phyloP scores from a whole-genome alignment of 805 yeast genomes.

The Saccharomycopsis sp. region DNA sequence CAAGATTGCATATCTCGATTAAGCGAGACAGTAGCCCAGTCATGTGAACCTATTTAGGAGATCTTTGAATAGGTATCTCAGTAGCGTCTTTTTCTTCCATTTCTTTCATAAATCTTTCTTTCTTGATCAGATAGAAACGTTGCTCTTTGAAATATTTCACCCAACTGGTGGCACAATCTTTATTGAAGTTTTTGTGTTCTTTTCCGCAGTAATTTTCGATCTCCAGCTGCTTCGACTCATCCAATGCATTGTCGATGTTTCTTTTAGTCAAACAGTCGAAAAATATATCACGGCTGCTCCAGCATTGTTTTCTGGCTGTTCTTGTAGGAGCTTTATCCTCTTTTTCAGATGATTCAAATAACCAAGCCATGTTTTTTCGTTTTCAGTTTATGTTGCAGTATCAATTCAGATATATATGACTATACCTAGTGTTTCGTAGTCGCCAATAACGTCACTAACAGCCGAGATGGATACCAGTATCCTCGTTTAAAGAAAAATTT shows the following conservation, averaged over 20 bases:
- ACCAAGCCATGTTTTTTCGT: constrained; percentile 13
- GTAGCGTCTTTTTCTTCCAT: constrained; percentile 63
- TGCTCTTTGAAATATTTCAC: constrained; percentile 85
- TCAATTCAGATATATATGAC: too few relatives aligned
- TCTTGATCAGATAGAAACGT: constrained; percentile 67
- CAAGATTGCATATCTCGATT: neutral
- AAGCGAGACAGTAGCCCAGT: too few relatives aligned
- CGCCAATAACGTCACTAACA: neutral
- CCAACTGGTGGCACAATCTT: constrained; percentile 85
- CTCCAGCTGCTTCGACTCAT: constrained; percentile 36
- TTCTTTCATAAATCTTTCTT: constrained; percentile 59
- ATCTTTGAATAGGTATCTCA: constrained; percentile 7
- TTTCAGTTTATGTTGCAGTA: neutral
- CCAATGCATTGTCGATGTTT: constrained; percentile 63
- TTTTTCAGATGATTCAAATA: constrained; percentile 22
- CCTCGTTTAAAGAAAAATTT: neutral
- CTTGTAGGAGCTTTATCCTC: constrained; percentile 49
- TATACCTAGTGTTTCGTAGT: too few relatives aligned
- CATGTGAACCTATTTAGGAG: neutral
- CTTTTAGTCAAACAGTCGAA: constrained; percentile 68
- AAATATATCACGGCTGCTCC: constrained; percentile 81
- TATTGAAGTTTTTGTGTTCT: constrained; percentile 52
- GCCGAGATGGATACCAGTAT: neutral
- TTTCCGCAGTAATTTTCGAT: constrained; percentile 52
- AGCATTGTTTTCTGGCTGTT: constrained; percentile 67